These are phyloP conservation scores for Chaetomiaceae sp. DNA, from an alignment of 2,329 filamentous ascomycete genomes.

Conservation along the genomic window DNA sequence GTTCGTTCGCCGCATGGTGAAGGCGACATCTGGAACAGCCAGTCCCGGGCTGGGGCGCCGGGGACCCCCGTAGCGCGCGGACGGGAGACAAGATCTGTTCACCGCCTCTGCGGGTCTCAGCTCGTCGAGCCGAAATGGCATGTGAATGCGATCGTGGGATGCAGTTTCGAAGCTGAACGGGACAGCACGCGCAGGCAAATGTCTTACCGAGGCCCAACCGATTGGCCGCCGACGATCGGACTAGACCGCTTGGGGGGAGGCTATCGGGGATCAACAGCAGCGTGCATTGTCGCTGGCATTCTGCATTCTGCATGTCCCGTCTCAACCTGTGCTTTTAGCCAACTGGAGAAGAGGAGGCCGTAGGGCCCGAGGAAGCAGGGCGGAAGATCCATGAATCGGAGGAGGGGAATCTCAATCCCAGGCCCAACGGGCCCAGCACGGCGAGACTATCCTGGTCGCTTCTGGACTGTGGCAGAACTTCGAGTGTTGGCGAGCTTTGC, in stretches of 20 bases:
- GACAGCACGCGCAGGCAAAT: conserved; percentile 4
- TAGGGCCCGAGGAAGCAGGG: not conserved
- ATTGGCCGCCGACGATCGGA: conserved; percentile 6
- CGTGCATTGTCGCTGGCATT: conserved; percentile 2
- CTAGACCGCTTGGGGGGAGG: not conserved
- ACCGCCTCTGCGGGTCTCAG: conserved; percentile 7
- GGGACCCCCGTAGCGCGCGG: not conserved
- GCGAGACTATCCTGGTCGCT: not conserved
- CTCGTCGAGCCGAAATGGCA: conserved; percentile 5
- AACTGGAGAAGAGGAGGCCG: not conserved
- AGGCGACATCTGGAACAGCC: conserved; percentile 5
- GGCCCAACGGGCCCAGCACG: not conserved
- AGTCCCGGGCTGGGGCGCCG: not conserved
- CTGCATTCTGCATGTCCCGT: not conserved
- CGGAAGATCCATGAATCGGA: not conserved
- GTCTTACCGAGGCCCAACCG: conserved; percentile 9
- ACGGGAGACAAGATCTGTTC: not conserved
- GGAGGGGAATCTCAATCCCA: not conserved
- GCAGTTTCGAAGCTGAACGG: not conserved
- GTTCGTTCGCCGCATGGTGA: not conserved
- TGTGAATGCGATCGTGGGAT: conserved; percentile 4
- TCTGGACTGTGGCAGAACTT: not conserved
- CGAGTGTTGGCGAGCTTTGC: not conserved
- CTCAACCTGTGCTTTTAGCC: not conserved
- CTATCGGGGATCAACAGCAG: conserved; percentile 3